These are phyloP conservation scores for Xylariaceae sp. DNA, from an alignment of 2,329 filamentous ascomycete genomes.

Conservation along the genomic window DNA sequence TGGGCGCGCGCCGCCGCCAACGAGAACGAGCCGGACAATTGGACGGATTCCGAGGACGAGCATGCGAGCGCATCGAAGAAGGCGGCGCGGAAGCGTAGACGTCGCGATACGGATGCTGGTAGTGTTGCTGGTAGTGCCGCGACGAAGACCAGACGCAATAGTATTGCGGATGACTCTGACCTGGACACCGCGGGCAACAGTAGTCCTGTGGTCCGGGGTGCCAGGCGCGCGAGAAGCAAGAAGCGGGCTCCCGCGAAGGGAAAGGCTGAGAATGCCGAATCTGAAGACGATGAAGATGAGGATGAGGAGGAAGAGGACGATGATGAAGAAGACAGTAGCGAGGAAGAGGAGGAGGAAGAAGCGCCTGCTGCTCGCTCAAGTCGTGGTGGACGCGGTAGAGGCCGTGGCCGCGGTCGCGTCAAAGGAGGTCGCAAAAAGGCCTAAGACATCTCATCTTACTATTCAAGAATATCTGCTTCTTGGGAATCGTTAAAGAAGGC, in stretches of 20 bases:
- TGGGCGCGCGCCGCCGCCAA: conserved; percentile 41
- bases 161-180: conserved; percentile 51
- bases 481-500: too few species aligned
- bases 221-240: conserved; percentile 40
- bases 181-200: conserved; percentile 40
- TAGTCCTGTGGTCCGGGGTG: conserved; percentile 38
- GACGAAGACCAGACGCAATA: conserved; percentile 39
- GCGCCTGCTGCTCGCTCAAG: conserved; percentile 23
- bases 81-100: conserved; percentile 41
- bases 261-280: not conserved
- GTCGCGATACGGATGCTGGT: conserved; percentile 37
- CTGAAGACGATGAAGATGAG: not conserved
- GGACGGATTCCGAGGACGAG: conserved; percentile 40
- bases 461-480: too few species aligned
- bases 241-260: conserved; percentile 32
- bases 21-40: conserved; percentile 46
- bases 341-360: conserved; percentile 20
- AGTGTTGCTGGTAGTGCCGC: conserved; percentile 46
- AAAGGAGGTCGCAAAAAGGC: conserved; percentile 26
- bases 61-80: conserved; percentile 32
- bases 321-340: not conserved
- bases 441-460: not conserved
- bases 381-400: conserved; percentile 22
- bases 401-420: conserved; percentile 26
- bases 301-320: not conserved